Conservation (phyloP, 306 rosid species). For the Lithocarpus polystachyus region DNA sequence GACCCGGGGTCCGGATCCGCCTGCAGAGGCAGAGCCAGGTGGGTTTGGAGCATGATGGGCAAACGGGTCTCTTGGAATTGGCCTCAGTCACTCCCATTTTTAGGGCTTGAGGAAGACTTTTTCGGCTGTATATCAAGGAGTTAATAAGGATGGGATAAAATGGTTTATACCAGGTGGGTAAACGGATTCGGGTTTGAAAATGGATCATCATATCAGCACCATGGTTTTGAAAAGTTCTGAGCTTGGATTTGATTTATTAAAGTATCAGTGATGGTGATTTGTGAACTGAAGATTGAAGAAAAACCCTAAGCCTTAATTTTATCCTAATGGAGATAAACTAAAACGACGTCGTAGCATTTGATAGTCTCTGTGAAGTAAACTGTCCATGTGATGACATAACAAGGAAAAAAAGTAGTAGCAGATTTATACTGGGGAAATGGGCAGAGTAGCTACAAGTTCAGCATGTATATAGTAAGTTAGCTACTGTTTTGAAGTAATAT, state of each 20-base stretch:
- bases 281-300: neutral
- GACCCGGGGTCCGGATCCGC: conserved; percentile 42
- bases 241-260: neutral
- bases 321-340: neutral
- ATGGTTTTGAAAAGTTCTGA: neutral
- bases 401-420: too few relatives aligned
- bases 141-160: neutral
- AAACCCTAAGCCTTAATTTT: neutral
- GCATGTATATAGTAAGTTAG: too few relatives aligned
- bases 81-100: conserved; percentile 40
- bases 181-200: conserved; percentile 14
- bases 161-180: conserved; percentile 5
- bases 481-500: too few relatives aligned
- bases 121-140: neutral
- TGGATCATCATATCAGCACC: conserved; percentile 15
- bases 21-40: conserved; percentile 67
- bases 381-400: too few relatives aligned
- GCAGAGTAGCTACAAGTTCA: too few relatives aligned
- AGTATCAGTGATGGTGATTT: neutral
- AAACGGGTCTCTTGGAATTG: conserved; percentile 56
- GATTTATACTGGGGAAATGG: too few relatives aligned
- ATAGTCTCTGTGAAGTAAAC: too few relatives aligned
- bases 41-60: conserved; percentile 80
- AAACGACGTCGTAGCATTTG: neutral
- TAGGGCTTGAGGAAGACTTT: conserved; percentile 18